These are phyloP conservation scores for Penicillium rolfsii DNA, from an alignment of 2,329 filamentous ascomycete genomes.

Conservation along the genomic window DNA sequence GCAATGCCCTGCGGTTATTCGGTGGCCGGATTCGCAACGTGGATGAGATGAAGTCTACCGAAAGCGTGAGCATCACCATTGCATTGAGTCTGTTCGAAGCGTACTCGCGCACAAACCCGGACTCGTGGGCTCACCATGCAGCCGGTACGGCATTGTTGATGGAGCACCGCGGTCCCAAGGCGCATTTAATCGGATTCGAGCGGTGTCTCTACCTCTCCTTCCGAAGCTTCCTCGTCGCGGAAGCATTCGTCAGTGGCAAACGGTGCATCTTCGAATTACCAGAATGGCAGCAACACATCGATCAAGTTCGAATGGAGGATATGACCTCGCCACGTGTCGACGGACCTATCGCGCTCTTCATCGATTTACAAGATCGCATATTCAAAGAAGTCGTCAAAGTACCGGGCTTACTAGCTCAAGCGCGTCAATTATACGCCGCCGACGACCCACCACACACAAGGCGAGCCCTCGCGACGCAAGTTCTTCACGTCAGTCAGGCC, in stretches of 20 bases:
- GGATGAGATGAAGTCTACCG: slow-evolving; percentile 30
- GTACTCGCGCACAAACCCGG: slow-evolving; percentile 37
- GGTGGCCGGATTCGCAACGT: slow-evolving; percentile 33
- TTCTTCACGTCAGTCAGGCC: slow-evolving; percentile 7
- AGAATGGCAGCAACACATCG: slow-evolving; percentile 36
- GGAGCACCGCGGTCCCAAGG: slow-evolving; percentile 35
- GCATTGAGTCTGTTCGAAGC: slow-evolving; percentile 41
- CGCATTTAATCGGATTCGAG: slow-evolving; percentile 37
- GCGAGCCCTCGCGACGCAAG: slow-evolving; percentile 7
- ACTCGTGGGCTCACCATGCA: slow-evolving; percentile 41
- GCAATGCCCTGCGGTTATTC: slow-evolving; percentile 35
- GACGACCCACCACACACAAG: slow-evolving; percentile 6
- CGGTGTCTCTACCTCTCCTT: slow-evolving; percentile 40
- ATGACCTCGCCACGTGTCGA: slow-evolving; percentile 25
- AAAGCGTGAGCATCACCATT: slow-evolving; percentile 40
- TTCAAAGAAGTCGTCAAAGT: slow-evolving; percentile 31
- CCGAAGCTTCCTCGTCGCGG: slow-evolving; percentile 39
- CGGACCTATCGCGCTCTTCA: slow-evolving; percentile 27
- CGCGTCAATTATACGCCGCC: slow-evolving; percentile 14
- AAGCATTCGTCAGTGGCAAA: slow-evolving; percentile 35
- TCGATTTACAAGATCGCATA: slow-evolving; percentile 31
- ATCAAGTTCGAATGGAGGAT: slow-evolving; percentile 34
- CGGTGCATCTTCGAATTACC: slow-evolving; percentile 38
- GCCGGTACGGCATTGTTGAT: slow-evolving; percentile 38
- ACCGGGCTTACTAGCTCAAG: slow-evolving; percentile 25